Evolutionary conservation across 1,284 basidiomycete species (phyloP).

Genomic region (Pseudomicrostroma phylloplanum): DNA sequence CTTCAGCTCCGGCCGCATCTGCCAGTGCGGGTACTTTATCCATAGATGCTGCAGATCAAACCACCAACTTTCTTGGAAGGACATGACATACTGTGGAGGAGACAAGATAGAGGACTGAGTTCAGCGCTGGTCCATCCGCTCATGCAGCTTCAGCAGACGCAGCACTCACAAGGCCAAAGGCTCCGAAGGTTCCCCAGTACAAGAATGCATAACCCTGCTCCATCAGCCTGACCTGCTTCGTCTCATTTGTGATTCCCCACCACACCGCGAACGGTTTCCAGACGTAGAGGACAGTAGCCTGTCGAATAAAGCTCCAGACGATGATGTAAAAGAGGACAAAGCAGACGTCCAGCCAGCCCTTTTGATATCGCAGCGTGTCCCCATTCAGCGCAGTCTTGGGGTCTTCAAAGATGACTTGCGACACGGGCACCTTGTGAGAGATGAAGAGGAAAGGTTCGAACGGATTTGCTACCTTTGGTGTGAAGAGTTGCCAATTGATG

Average conservation of each 20-base stretch:
- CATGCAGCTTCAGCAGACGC: too few species aligned
- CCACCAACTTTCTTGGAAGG: conserved; percentile 78
- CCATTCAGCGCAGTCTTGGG: conserved; percentile 18
- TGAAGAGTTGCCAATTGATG: conserved; percentile 63
- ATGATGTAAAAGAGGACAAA: conserved; percentile 51
- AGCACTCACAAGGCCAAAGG: background rate
- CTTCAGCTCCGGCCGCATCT: conserved; percentile 80
- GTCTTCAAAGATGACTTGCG: conserved; percentile 57
- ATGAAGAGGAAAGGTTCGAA: conserved; percentile 71
- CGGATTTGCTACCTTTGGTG: conserved; percentile 62
- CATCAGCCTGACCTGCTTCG: conserved; percentile 40
- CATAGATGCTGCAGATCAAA: conserved; percentile 56
- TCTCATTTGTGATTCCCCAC: conserved; percentile 45
- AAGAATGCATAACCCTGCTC: conserved; percentile 47
- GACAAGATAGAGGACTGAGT: conserved; percentile 3
- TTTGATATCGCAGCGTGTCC: conserved; percentile 30
- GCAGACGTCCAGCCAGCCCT: conserved; percentile 24
- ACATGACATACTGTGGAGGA: conserved; percentile 70
- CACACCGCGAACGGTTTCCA: conserved; percentile 63
- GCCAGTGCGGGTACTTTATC: conserved; percentile 53
- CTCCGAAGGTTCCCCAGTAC: conserved; percentile 29
- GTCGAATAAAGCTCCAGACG: conserved; percentile 84
- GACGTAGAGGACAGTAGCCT: conserved; percentile 66
- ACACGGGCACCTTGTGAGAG: conserved; percentile 58
- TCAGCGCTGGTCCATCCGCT: too few species aligned